phyloP scores from a whole-genome alignment of 179 eudicot genomes.

The Beta corolliflora region DNA sequence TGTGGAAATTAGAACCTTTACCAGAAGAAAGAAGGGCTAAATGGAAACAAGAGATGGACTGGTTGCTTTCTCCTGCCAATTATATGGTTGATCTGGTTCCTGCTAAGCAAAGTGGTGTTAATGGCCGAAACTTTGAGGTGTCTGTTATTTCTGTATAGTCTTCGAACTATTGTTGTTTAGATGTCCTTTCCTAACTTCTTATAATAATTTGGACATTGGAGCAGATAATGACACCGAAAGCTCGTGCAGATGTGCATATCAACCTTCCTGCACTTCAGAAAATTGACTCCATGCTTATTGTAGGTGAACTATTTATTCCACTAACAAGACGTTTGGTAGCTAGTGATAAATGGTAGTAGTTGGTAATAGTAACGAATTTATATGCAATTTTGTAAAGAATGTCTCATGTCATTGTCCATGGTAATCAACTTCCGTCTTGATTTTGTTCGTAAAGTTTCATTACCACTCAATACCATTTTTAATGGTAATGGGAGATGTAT shows the following conservation, averaged over 20 bases:
- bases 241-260: slow-evolving; percentile 80
- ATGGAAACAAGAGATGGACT: slow-evolving; percentile 89
- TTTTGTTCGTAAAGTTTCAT: too few relatives aligned
- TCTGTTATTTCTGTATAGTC: not conserved
- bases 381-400: too few relatives aligned
- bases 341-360: too few relatives aligned
- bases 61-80: slow-evolving; percentile 91
- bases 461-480: too few relatives aligned
- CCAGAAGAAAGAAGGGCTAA: slow-evolving; percentile 67
- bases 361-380: too few relatives aligned
- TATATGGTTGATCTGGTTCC: slow-evolving; percentile 96
- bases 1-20: slow-evolving; percentile 94
- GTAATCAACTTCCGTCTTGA: too few relatives aligned
- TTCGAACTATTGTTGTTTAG: not conserved
- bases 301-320: slow-evolving; percentile 52
- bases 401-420: too few relatives aligned
- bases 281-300: slow-evolving; percentile 94
- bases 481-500: too few relatives aligned
- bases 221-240: slow-evolving; percentile 96
- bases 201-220: not conserved
- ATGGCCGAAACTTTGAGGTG: slow-evolving; percentile 85
- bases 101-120: slow-evolving; percentile 63
- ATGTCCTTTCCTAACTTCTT: slow-evolving; percentile 2
- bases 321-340: too few relatives aligned
- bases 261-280: slow-evolving; percentile 94